Percentiles rank a stretch among this genome's conserved stretches.
phyloP scores from a whole-genome alignment of 768 basidiomycete species.

The Fomitopsis serialis region DNA sequence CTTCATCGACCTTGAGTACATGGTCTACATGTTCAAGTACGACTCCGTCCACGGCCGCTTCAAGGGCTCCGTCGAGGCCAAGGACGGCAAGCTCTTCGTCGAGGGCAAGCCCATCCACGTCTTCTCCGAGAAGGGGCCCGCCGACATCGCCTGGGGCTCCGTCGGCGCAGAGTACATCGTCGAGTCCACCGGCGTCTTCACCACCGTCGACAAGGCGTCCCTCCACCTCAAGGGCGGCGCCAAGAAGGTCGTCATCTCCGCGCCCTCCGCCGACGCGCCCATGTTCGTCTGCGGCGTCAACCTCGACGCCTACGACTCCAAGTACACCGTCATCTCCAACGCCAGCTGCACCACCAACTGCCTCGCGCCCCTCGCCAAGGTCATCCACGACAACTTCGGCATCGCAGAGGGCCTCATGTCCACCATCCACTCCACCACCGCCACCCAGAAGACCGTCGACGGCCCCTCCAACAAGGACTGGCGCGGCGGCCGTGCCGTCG shows the following conservation, averaged over 20 bases:
- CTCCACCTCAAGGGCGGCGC: conserved; percentile 97
- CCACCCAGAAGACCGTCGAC: conserved; percentile 93
- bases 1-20: conserved; percentile 96
- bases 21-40: conserved; percentile 99
- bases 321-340: conserved; percentile 93
- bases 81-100: conserved; percentile 88
- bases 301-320: conserved; percentile 85
- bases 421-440: conserved; percentile 95
- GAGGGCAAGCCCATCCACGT: conserved; percentile 73
- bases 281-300: conserved; percentile 97
- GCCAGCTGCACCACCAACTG: conserved; percentile 99
- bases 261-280: conserved; percentile 94
- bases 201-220: conserved; percentile 87
- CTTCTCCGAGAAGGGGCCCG: conserved; percentile 83
- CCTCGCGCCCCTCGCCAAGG: conserved; percentile 97
- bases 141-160: conserved; percentile 75
- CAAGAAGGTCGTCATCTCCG: conserved; percentile 99
- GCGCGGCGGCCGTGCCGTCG: conserved; percentile 94
- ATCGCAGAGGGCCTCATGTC: conserved; percentile 98
- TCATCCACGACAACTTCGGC: conserved; percentile 94
- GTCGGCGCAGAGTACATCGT: conserved; percentile 90
- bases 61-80: conserved; percentile 75
- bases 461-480: conserved; percentile 95
- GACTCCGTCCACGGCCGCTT: conserved; percentile 92
- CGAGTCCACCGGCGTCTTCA: conserved; percentile 99